Conservation (phyloP, 352 stramenopile species). For the Plasmopara muralis region DNA sequence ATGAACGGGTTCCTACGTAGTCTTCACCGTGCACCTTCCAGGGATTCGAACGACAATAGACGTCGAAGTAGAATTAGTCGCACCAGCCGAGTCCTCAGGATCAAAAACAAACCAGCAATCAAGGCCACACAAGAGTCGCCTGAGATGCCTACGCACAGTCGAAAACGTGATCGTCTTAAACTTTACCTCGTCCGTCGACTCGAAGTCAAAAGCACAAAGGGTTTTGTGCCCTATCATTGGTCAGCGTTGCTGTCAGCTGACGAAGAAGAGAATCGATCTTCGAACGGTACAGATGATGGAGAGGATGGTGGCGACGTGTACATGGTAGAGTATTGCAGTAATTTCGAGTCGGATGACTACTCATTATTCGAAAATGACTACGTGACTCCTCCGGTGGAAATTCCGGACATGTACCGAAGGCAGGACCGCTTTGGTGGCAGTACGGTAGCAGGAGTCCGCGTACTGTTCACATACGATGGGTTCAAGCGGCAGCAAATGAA, state of each 20-base stretch:
- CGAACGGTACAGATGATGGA: conserved; percentile 16
- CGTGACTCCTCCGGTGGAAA: conserved; percentile 37
- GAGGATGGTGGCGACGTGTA: conserved; percentile 26
- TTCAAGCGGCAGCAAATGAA: conserved; percentile 53
- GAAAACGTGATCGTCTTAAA: conserved; percentile 26
- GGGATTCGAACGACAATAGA: conserved; percentile 3
- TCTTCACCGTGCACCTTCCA: conserved; percentile 8
- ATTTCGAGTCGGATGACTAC: conserved; percentile 23
- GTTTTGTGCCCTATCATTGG: conserved; percentile 6
- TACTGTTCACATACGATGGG: conserved; percentile 50
- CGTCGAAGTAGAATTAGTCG: conserved; percentile 10
- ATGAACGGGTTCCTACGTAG: conserved; percentile 20
- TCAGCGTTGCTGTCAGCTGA: conserved; percentile 11
- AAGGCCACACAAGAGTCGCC: conserved; percentile 5
- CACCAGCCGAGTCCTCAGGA: conserved; percentile 10
- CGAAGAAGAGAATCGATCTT: conserved; percentile 16
- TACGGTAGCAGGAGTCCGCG: conserved; percentile 35
- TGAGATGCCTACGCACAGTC: conserved; percentile 4
- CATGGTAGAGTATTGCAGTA: conserved; percentile 17
- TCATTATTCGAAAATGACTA: conserved; percentile 15
- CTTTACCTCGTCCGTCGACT: conserved; percentile 14
- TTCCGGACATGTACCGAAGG: conserved; percentile 42
- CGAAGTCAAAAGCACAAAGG: conserved; percentile 1
- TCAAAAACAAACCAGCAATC: conserved; percentile 1
- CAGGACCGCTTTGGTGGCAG: conserved; percentile 47